phyloP scores from a whole-genome alignment of 1,284 basidiomycete species.

The Fomitopsis schrenkii region DNA sequence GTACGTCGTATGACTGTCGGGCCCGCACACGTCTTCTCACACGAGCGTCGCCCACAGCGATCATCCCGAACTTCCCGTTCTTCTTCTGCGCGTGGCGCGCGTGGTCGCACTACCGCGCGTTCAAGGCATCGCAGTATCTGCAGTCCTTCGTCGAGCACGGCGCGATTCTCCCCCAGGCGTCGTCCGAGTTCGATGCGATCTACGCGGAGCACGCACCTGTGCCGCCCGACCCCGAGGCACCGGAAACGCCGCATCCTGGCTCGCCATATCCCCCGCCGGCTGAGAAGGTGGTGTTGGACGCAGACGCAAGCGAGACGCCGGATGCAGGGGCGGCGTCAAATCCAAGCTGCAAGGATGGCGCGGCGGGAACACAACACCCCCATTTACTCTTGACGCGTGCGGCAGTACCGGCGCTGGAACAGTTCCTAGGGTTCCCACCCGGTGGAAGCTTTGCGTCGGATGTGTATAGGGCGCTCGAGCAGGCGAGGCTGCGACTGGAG shows the following conservation, averaged over 20 bases:
- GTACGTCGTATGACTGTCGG: slow-evolving; percentile 39
- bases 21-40: not conserved
- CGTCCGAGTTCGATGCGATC: slow-evolving; percentile 49
- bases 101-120: slow-evolving; percentile 80
- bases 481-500: slow-evolving; percentile 33
- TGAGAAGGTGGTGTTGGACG: not conserved
- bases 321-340: not conserved
- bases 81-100: slow-evolving; percentile 82
- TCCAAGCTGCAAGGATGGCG: not conserved
- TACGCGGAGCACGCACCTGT: slow-evolving; percentile 41
- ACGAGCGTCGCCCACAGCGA: slow-evolving; percentile 36
- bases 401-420: slow-evolving; percentile 48
- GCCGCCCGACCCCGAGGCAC: slow-evolving; percentile 11
- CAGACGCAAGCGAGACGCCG: not conserved
- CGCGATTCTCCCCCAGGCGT: slow-evolving; percentile 51
- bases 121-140: slow-evolving; percentile 68
- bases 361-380: not conserved
- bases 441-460: slow-evolving; percentile 41
- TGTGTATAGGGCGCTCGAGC: slow-evolving; percentile 62
- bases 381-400: slow-evolving; percentile 46
- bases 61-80: slow-evolving; percentile 80
- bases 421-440: slow-evolving; percentile 41
- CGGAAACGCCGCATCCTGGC: not conserved
- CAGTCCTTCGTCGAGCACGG: slow-evolving; percentile 51
- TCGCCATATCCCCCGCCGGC: not conserved